phyloP scores from a whole-genome alignment of 1,284 basidiomycete species.

The Boletus mariae region DNA sequence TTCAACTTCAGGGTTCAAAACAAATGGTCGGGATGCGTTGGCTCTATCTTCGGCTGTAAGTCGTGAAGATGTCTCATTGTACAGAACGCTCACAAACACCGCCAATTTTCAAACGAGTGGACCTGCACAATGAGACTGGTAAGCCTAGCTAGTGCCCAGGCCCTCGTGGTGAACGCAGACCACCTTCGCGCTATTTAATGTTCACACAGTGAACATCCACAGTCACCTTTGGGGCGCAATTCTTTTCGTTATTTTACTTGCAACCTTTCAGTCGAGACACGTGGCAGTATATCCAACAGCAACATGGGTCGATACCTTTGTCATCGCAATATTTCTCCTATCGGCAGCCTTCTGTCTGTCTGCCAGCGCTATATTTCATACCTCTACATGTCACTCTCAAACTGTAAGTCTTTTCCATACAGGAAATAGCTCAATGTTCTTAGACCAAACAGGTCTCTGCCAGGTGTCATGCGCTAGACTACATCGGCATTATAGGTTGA shows the following conservation, averaged over 20 bases:
- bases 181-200: conserved; percentile 5
- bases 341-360: conserved; percentile 74
- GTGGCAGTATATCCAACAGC: conserved; percentile 47
- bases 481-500: conserved; percentile 62
- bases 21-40: conserved; percentile 61
- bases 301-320: conserved; percentile 61
- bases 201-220: conserved; percentile 79
- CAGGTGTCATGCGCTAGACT: conserved; percentile 65
- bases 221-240: conserved; percentile 78
- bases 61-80: conserved; percentile 20
- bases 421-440: not conserved
- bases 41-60: conserved; percentile 73
- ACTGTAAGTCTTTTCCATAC: conserved; percentile 39
- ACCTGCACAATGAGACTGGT: conserved; percentile 84
- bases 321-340: conserved; percentile 67
- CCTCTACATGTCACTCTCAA: conserved; percentile 70
- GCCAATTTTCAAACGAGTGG: conserved; percentile 38
- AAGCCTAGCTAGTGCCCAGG: conserved; percentile 14
- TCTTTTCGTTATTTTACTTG: conserved; percentile 62
- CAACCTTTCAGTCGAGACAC: conserved; percentile 49
- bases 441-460: conserved; percentile 39
- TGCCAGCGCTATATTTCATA: conserved; percentile 78
- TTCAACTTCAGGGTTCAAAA: conserved; percentile 56
- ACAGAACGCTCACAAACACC: conserved; percentile 6
- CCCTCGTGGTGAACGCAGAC: conserved; percentile 11